A percentile compares a stretch with the other conserved stretches of the same genome.
Evolutionary conservation across 495 filamentous ascomycete species (phyloP).

Genomic region (Margaritispora aquatica): DNA sequence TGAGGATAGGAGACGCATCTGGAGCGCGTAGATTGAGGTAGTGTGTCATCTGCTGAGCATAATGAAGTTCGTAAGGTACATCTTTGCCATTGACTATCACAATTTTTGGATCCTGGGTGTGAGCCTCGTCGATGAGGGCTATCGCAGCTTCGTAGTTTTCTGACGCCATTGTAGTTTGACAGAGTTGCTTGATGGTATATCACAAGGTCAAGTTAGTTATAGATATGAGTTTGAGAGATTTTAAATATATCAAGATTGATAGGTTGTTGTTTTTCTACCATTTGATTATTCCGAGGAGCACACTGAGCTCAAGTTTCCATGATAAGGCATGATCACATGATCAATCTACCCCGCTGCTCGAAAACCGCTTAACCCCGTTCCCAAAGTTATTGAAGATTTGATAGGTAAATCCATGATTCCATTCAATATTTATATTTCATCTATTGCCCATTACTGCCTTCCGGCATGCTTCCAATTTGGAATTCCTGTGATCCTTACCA

Average conservation of each 20-base stretch:
- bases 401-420: no score
- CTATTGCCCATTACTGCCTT: no score
- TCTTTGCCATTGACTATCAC: slow-evolving; percentile 31
- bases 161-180: slow-evolving; percentile 11
- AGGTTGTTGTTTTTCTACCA: neutral
- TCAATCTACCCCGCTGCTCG: no score
- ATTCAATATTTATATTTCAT: no score
- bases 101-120: slow-evolving; percentile 58
- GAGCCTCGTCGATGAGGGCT: slow-evolving; percentile 63
- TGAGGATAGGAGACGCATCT: slow-evolving; percentile 53
- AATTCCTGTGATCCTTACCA: no score
- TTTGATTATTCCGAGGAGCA: no score
- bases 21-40: slow-evolving; percentile 54
- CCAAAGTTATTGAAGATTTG: no score
- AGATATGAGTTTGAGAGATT: neutral
- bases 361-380: no score
- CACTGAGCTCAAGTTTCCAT: no score
- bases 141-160: slow-evolving; percentile 39
- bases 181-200: neutral
- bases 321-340: neutral
- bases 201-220: neutral
- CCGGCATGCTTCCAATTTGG: no score
- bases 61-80: slow-evolving; percentile 71
- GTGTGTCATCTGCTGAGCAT: slow-evolving; percentile 68
- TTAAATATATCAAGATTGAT: neutral